Percentiles rank a stretch among this genome's conserved stretches.
These are phyloP conservation scores for Penicillium silybi DNA, from an alignment of 495 filamentous ascomycete species.

Conservation along the genomic window DNA sequence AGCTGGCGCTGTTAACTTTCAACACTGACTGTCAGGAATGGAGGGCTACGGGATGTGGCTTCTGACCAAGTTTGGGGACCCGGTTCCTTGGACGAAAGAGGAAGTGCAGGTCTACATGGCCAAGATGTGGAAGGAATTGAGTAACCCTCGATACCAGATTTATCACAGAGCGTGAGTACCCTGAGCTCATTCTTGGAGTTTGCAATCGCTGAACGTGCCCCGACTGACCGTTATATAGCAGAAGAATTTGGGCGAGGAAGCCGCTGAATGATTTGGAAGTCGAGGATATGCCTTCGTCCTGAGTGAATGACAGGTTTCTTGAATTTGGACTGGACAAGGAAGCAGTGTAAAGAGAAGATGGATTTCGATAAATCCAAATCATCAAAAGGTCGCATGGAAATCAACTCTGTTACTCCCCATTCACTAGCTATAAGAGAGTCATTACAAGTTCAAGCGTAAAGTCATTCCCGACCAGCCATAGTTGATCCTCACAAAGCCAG, in stretches of 20 bases:
- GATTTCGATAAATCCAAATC: too few relatives aligned
- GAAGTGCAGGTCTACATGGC: conserved; percentile 13
- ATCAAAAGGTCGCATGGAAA: too few relatives aligned
- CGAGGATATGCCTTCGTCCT: too few relatives aligned
- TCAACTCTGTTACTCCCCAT: too few relatives aligned
- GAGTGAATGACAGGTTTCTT: too few relatives aligned
- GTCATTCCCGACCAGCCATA: conserved; percentile 5
- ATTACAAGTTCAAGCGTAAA: not conserved
- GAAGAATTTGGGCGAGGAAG: not conserved
- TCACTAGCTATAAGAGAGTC: too few relatives aligned
- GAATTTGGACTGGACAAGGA: too few relatives aligned
- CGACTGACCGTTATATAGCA: not conserved
- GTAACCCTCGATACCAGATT: conserved; percentile 1
- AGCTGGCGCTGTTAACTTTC: conserved; percentile 1
- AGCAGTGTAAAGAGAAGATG: too few relatives aligned
- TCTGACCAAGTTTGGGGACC: conserved; percentile 11
- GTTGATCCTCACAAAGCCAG: not conserved
- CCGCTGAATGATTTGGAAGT: not conserved
- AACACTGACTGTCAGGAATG: conserved; percentile 8
- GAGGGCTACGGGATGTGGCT: conserved; percentile 15
- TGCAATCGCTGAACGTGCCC: not conserved
- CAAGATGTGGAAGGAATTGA: conserved; percentile 4
- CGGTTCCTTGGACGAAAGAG: conserved; percentile 6
- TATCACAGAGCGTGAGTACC: not conserved
- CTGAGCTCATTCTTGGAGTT: not conserved